These are phyloP conservation scores for Helichrysum umbraculigerum DNA, from an alignment of 129 eudicot genomes.

Conservation along the genomic window DNA sequence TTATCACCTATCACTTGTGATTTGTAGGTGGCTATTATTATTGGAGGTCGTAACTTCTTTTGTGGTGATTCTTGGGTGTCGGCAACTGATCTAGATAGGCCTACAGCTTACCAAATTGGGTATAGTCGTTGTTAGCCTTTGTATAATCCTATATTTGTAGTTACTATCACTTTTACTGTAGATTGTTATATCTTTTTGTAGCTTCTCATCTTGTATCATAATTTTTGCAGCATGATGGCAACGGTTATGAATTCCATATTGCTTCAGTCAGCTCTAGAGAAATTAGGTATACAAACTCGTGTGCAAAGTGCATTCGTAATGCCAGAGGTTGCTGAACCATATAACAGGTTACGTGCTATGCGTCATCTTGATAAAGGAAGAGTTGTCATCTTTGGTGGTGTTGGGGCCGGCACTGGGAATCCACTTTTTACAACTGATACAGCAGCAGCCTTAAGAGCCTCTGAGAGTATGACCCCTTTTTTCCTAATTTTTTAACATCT, in stretches of 20 bases:
- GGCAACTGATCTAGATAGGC: constrained; percentile 45
- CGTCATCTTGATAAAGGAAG: constrained; percentile 57
- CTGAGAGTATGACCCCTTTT: constrained; percentile 32
- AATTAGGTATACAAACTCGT: constrained; percentile 47
- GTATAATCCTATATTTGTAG: neutral
- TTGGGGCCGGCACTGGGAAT: constrained; percentile 48
- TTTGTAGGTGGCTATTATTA: constrained; percentile 43
- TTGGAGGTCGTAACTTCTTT: constrained; percentile 50
- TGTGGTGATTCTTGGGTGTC: constrained; percentile 52
- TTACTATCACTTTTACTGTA: neutral
- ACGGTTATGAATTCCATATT: constrained; percentile 57
- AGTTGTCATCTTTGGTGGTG: constrained; percentile 50
- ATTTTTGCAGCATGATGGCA: constrained; percentile 48
- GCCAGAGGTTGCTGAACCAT: constrained; percentile 53
- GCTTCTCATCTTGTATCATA: neutral
- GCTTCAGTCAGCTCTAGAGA: constrained; percentile 55
- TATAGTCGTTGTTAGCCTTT: neutral
- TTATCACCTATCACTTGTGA: constrained; percentile 1
- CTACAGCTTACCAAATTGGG: constrained; percentile 51
- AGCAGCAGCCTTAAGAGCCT: constrained; percentile 51
- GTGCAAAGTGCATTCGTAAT: constrained; percentile 55
- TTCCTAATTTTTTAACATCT: neutral
- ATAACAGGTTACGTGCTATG: constrained; percentile 46
- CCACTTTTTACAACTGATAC: constrained; percentile 53
- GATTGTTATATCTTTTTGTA: neutral